Conservation (phyloP, 2,329 filamentous ascomycete genomes). For the Pseudogymnoascus sp. region DNA sequence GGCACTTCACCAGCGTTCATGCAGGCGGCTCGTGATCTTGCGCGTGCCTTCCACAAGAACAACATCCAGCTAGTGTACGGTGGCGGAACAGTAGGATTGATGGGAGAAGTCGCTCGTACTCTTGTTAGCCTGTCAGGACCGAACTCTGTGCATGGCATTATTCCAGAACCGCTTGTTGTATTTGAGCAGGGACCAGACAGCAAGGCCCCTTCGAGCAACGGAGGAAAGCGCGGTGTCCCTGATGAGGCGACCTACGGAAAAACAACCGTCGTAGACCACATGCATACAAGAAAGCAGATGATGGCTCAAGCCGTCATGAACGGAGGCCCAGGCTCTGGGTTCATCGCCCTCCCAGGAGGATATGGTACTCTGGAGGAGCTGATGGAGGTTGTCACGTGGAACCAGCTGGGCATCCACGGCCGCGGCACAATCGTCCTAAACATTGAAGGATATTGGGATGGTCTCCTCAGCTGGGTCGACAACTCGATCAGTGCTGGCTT, state of each 20-base stretch:
- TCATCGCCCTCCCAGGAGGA: constrained; percentile 80
- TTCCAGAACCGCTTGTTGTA: constrained; percentile 74
- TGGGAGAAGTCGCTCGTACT: constrained; percentile 79
- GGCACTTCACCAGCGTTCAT: constrained; percentile 69
- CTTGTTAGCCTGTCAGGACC: constrained; percentile 78
- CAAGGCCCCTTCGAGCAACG: constrained; percentile 35
- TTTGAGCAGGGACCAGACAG: constrained; percentile 61
- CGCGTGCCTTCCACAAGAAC: constrained; percentile 61
- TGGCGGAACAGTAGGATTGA: constrained; percentile 86
- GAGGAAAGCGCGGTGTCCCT: constrained; percentile 27
- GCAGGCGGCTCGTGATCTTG: constrained; percentile 69
- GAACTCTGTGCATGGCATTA: constrained; percentile 80
- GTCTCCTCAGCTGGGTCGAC: constrained; percentile 71
- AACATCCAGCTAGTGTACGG: constrained; percentile 86
- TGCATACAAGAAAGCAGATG: constrained; percentile 91
- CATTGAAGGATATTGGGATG: constrained; percentile 86
- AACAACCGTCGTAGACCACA: constrained; percentile 85
- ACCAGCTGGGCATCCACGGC: constrained; percentile 87
- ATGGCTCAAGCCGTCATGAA: constrained; percentile 85
- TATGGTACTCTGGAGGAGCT: constrained; percentile 96
- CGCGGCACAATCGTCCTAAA: constrained; percentile 75
- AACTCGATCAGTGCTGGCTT: constrained; percentile 71
- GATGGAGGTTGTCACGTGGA: constrained; percentile 88
- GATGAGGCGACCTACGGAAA: constrained; percentile 62
- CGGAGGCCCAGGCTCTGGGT: constrained; percentile 75